Base-by-base conservation (phyloP, 2,329 filamentous ascomycete genomes). In the Colletotrichum tanaceti region DNA sequence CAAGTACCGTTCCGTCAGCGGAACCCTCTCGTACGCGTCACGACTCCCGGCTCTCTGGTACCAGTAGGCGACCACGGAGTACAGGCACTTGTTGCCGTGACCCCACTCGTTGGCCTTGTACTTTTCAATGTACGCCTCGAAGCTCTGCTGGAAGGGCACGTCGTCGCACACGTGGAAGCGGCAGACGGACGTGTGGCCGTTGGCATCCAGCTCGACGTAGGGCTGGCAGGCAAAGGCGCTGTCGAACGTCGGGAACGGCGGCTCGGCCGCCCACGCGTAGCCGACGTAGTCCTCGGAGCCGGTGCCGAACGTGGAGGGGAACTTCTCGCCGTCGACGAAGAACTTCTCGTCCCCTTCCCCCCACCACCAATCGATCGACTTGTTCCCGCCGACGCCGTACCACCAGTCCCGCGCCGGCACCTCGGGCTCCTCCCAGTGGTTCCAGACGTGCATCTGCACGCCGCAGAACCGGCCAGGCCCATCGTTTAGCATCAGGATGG, bases 311-410 rank as follows among this genome's bases (percentile, higher is more conserved):
- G 65, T 68, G 1, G 65, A 68, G 14, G 65, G 65, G 50, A 68
- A 68, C 50, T 60, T 60, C 35, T 68, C 65, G 9, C 65, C 65
- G 55, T 68, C 65, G 13, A 65, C 65, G 10, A 68, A 68, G 62
- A 68, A 68, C 44, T 68, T 68, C 50, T 68, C 65, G 14, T 68
- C 65, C 4, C 65, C 65, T 13, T 68, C 65, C 3, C 65, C 65
- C 65, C 65, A 68, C 65, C 65, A 68, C 65, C 65, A 68, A 18
- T 68, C 65, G n/a, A 68, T 57, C 4, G 65, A 68, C 50, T 68
- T 68, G 16, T 60, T 50, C 5, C 62, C 55, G 7, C 65, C 65
- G 5, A 68, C 62, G 0, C 65, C 65, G 41, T 68, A 68, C 65
- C 65, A 68, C 65, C 65, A 68, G 43, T 68, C 65, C 13, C 57